phyloP scores from a whole-genome alignment of 2,329 filamentous ascomycete species.

The Trichoderma sp. region DNA sequence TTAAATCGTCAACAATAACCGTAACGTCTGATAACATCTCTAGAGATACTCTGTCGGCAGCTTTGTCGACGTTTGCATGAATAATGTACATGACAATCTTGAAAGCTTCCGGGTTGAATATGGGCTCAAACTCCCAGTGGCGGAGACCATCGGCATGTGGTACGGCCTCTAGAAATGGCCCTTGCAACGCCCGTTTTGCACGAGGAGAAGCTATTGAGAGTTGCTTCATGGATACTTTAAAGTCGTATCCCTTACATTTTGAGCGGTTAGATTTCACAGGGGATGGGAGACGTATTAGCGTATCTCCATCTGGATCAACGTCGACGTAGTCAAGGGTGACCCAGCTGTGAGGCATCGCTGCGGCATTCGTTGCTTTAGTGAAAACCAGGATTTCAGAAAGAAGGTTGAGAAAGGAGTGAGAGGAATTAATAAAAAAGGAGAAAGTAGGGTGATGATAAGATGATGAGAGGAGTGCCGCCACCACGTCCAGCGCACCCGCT shows the following conservation, averaged over 20 bases:
- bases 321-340: no score
- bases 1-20: constrained; percentile 28
- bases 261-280: no score
- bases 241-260: background rate
- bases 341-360: no score
- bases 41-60: constrained; percentile 11
- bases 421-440: no score
- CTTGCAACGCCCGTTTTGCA: background rate
- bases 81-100: constrained; percentile 28
- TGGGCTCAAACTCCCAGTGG: constrained; percentile 27
- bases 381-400: no score
- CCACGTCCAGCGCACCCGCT: background rate
- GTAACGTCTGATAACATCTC: constrained; percentile 26
- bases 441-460: no score
- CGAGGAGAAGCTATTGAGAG: constrained; percentile 11
- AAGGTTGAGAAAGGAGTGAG: no score
- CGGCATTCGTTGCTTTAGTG: no score
- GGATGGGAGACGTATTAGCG: constrained; percentile 1
- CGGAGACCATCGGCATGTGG: constrained; percentile 21
- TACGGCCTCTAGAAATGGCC: constrained; percentile 3
- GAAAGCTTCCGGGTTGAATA: constrained; percentile 29
- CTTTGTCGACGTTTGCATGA: constrained; percentile 24
- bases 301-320: constrained; percentile 20
- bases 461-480: background rate
- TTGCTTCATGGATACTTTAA: constrained; percentile 24